These are phyloP conservation scores for Rugosomyces carneus DNA, from an alignment of 1,284 basidiomycete species.

Conservation along the genomic window DNA sequence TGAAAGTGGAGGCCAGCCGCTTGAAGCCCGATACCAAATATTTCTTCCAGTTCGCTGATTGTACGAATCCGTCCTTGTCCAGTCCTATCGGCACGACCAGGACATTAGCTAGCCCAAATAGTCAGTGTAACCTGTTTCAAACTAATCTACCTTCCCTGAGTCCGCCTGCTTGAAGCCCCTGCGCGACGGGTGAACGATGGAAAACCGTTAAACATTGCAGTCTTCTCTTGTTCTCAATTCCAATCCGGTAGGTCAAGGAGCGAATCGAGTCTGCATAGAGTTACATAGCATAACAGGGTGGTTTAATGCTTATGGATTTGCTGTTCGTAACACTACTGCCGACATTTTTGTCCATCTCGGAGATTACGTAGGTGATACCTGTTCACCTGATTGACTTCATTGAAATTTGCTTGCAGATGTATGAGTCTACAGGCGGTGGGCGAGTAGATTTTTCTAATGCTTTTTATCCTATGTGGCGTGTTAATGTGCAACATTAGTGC, in stretches of 20 bases:
- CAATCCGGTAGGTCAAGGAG: slow-evolving; percentile 8
- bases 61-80: slow-evolving; percentile 38
- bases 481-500: no score
- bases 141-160: no score
- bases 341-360: slow-evolving; percentile 62
- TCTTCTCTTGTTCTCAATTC: slow-evolving; percentile 10
- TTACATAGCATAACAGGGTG: slow-evolving; percentile 34
- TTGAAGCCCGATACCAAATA: slow-evolving; percentile 52
- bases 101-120: slow-evolving; percentile 41
- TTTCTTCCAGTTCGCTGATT: slow-evolving; percentile 57
- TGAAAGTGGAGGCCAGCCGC: slow-evolving; percentile 56
- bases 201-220: slow-evolving; percentile 3
- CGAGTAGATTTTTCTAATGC: slow-evolving; percentile 18
- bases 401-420: slow-evolving; percentile 34
- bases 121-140: slow-evolving; percentile 24
- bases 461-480: no score
- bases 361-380: slow-evolving; percentile 43
- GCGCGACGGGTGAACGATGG: slow-evolving; percentile 6
- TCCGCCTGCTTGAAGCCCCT: slow-evolving; percentile 1
- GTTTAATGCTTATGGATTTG: slow-evolving; percentile 65
- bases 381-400: no score
- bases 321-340: slow-evolving; percentile 49
- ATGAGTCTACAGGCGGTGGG: slow-evolving; percentile 46
- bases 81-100: slow-evolving; percentile 47
- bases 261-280: no score